phyloP scores from a whole-genome alignment of 2,329 filamentous ascomycete species.

The Colletotrichum cereale region DNA sequence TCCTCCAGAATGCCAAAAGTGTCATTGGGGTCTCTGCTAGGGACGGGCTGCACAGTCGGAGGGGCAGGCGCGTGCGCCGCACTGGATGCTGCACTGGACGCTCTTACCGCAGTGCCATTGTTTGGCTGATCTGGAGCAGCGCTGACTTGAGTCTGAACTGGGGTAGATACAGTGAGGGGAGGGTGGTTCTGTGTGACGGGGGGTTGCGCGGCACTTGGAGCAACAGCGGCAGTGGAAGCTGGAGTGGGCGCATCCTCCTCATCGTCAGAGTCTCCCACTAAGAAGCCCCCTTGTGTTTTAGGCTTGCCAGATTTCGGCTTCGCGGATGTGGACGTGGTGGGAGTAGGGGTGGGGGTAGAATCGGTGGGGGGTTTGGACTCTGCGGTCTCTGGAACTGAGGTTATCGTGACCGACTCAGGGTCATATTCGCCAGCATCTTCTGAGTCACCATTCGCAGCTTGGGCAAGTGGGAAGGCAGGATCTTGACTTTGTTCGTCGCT shows the following conservation, averaged over 20 bases:
- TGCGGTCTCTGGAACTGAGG: slow-evolving; percentile 45
- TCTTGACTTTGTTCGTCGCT: slow-evolving; percentile 68
- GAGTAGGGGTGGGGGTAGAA: slow-evolving; percentile 43
- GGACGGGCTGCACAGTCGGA: slow-evolving; percentile 39
- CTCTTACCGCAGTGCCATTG: slow-evolving; percentile 42
- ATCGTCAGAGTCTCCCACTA: slow-evolving; percentile 71
- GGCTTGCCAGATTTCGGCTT: slow-evolving; percentile 61
- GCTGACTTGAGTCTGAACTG: slow-evolving; percentile 33
- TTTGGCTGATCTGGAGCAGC: slow-evolving; percentile 40
- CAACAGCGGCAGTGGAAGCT: slow-evolving; percentile 25
- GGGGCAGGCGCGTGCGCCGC: slow-evolving; percentile 52
- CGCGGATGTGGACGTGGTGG: slow-evolving; percentile 36
- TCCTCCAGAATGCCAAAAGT: slow-evolving; percentile 86
- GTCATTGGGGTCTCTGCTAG: slow-evolving; percentile 69
- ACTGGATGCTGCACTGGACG: slow-evolving; percentile 54
- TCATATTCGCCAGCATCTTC: slow-evolving; percentile 64
- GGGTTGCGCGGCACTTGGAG: slow-evolving; percentile 8
- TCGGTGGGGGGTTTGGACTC: slow-evolving; percentile 48
- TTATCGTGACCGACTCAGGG: slow-evolving; percentile 64
- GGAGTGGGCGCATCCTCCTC: slow-evolving; percentile 56
- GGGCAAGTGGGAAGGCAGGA: slow-evolving; percentile 56
- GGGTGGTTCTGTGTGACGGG: slow-evolving; percentile 14
- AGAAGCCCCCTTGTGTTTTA: slow-evolving; percentile 70
- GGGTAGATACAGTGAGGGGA: slow-evolving; percentile 30
- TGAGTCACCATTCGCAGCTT: slow-evolving; percentile 56